Evolutionary conservation across 768 basidiomycete species (phyloP).

Genomic region (Podaxis pistillaris): DNA sequence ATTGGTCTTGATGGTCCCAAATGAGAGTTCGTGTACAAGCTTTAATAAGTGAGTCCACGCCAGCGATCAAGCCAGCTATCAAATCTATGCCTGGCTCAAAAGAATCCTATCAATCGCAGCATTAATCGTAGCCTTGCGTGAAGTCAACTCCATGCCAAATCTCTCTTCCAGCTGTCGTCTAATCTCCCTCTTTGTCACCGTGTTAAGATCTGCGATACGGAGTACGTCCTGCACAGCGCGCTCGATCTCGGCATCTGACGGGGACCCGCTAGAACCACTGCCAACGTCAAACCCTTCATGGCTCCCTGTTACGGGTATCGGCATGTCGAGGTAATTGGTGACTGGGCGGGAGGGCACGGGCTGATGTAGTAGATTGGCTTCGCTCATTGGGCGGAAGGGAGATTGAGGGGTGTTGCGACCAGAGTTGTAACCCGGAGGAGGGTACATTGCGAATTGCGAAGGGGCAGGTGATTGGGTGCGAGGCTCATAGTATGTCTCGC

Average conservation of each 20-base stretch:
- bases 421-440: conserved; percentile 72
- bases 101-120: conserved; percentile 72
- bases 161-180: conserved; percentile 78
- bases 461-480: conserved; percentile 71
- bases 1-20: conserved; percentile 5
- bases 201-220: conserved; percentile 78
- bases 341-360: conserved; percentile 67
- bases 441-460: conserved; percentile 59
- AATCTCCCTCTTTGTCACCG: conserved; percentile 90
- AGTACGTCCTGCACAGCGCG: conserved; percentile 72
- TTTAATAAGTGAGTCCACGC: background rate
- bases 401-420: conserved; percentile 74
- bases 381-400: conserved; percentile 34
- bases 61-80: background rate
- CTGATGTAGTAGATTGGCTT: conserved; percentile 46
- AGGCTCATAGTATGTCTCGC: conserved; percentile 84
- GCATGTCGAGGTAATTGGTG: conserved; percentile 77
- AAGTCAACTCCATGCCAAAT: conserved; percentile 75
- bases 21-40: background rate
- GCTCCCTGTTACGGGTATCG: conserved; percentile 52
- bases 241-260: conserved; percentile 73
- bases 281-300: conserved; percentile 47
- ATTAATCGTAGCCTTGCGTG: conserved; percentile 74
- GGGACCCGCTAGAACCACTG: conserved; percentile 38
- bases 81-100: conserved; percentile 40